Base-by-base conservation (phyloP, 371 early-diverging fungal genomes). In the Syncephalastrum sp. region DNA sequence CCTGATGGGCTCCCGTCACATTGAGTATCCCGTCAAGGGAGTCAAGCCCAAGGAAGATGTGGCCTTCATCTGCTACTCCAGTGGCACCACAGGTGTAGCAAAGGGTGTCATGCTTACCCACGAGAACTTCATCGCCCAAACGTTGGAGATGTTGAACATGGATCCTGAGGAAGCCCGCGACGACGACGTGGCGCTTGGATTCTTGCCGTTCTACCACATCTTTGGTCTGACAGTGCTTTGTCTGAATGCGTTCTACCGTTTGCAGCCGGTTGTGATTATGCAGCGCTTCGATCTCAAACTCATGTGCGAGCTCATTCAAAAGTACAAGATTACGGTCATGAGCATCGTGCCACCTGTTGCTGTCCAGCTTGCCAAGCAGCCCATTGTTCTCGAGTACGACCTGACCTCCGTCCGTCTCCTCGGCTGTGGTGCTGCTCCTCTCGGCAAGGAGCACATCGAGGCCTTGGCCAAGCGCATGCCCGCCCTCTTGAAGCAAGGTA, bases 31-130 rank as follows among this genome's bases (percentile, higher is more conserved):
- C 43, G 5, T 67, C n/a, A 15, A 57, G 42, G 64, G 69, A 7
- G 43, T 73, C 10, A 56, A 62, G 41, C 46, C 57, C 12, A 58
- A 51, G 57, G 82, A 80, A 19, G 65, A 73, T 50, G 64, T 90
- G 21, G 92, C 93, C 5, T 90, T 88, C 57, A 77, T 96, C 43
- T 92, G 92, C 69, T 96, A 90, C 75, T 91, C 92, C 13, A 89
- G 89, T 42, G 96, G 96, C 25, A 96, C 95, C 6, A 93, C 95
- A 0, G 94, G 93, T 64, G 57, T 71, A 43, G 78, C 82, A 24
- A 85, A 84, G 64, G 67, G 64, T 67, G 69, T 69, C 51, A 60
- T 59, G 60, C 48, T 67, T 16, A 63, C 68, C 15, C 69, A 69
- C 42, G 63, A 56, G n/a, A 69, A 69, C 44, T 60, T 65, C 43